These are phyloP conservation scores for Spergularia bocconei DNA, from an alignment of 148 eudicot species.

Conservation along the genomic window DNA sequence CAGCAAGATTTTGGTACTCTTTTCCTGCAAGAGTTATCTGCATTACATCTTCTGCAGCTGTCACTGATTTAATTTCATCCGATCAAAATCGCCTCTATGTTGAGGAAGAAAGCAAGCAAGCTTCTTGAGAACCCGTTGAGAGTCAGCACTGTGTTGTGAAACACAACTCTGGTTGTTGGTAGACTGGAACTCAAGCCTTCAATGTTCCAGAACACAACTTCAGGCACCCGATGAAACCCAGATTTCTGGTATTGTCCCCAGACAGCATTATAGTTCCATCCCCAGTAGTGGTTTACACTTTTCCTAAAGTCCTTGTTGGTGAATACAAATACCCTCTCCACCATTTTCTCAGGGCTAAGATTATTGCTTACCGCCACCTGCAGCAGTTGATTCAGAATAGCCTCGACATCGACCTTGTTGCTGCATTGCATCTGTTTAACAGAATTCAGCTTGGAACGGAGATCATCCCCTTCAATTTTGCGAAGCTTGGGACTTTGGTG, in stretches of 20 bases:
- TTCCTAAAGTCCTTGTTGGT: conserved; percentile 22
- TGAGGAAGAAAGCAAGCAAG: conserved; percentile 22
- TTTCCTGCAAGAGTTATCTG: conserved; percentile 18
- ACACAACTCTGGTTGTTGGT: neutral
- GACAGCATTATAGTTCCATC: conserved; percentile 25
- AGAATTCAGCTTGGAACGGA: conserved; percentile 13
- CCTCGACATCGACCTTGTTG: conserved; percentile 9
- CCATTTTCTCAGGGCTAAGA: conserved; percentile 13
- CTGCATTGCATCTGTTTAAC: conserved; percentile 19
- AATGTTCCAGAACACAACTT: conserved; percentile 25
- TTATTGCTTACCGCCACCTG: conserved; percentile 11
- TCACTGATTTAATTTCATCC: conserved; percentile 20
- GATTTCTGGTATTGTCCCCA: conserved; percentile 19
- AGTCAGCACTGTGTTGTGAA: conserved; percentile 6
- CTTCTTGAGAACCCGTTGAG: conserved; percentile 21
- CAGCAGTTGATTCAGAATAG: conserved; percentile 19
- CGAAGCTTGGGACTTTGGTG: conserved; percentile 7
- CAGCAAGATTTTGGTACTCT: conserved; percentile 23
- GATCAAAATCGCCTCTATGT: conserved; percentile 10
- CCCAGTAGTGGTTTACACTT: conserved; percentile 18
- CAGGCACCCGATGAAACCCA: conserved; percentile 15
- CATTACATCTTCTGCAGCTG: conserved; percentile 27
- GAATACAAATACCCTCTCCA: conserved; percentile 19
- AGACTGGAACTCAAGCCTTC: conserved; percentile 11
- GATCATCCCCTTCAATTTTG: conserved; percentile 19